Conservation (phyloP, 345 rosid species). For the Barbarea vulgaris region DNA sequence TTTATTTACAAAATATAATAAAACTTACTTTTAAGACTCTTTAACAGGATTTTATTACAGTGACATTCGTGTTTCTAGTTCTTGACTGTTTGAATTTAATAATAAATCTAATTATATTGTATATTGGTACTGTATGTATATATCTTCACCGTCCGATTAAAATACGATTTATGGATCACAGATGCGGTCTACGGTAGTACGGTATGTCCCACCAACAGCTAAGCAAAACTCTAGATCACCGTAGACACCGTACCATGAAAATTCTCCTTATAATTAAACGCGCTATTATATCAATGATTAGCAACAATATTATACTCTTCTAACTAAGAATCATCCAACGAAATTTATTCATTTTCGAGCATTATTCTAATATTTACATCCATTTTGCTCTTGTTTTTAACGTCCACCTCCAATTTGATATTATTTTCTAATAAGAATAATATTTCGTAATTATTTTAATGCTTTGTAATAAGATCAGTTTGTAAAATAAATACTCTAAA, state of each 20-base stretch:
- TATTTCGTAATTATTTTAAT: neutral
- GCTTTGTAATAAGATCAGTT: neutral
- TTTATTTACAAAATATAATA: neutral
- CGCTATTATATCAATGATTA: constrained; percentile 40
- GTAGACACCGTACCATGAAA: constrained; percentile 39
- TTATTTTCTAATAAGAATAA: neutral
- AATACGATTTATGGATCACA: neutral
- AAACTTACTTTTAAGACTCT: too few relatives aligned
- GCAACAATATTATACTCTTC: constrained; percentile 3
- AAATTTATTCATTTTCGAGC: constrained; percentile 14
- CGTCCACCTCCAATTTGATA: neutral
- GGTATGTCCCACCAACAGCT: constrained; percentile 29
- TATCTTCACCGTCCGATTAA: constrained; percentile 22
- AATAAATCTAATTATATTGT: neutral
- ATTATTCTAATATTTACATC: constrained; percentile 14
- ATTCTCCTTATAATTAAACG: constrained; percentile 27
- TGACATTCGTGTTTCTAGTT: neutral
- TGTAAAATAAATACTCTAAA: neutral
- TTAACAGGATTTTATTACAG: neutral
- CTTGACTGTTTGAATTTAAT: neutral
- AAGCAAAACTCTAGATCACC: constrained; percentile 33
- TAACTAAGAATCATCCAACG: constrained; percentile 32
- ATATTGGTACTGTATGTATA: neutral
- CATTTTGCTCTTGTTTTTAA: neutral
- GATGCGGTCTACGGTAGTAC: constrained; percentile 25